These are phyloP conservation scores for Bromus sterilis DNA, from an alignment of 176 grass and related monocot genomes.

Conservation along the genomic window DNA sequence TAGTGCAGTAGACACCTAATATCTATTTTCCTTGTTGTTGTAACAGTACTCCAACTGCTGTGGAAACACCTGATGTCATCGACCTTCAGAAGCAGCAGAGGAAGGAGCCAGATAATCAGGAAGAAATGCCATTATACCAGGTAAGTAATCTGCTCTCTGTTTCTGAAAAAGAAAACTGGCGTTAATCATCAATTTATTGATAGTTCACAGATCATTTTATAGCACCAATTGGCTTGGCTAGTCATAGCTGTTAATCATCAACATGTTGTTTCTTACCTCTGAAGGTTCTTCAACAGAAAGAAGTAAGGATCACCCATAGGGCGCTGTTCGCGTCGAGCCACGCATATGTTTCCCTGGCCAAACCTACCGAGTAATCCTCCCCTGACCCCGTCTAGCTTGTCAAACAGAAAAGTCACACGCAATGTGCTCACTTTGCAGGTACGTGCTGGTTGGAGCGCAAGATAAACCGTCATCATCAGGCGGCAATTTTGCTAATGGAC, in stretches of 20 bases:
- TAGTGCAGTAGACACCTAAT: background rate
- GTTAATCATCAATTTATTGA: background rate
- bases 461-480: background rate
- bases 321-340: too few species aligned
- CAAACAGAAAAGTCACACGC: background rate
- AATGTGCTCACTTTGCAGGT: conserved; percentile 29
- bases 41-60: conserved; percentile 57
- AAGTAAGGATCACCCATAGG: too few species aligned
- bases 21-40: background rate
- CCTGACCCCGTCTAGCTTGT: too few species aligned
- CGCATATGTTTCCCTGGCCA: too few species aligned
- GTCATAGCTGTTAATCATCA: background rate
- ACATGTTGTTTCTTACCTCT: background rate
- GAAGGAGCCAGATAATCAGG: conserved; percentile 71
- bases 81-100: conserved; percentile 73
- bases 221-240: background rate
- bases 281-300: too few species aligned
- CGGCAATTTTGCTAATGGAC: conserved; percentile 70
- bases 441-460: conserved; percentile 1
- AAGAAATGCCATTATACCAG: conserved; percentile 24
- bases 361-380: too few species aligned
- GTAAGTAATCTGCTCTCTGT: too few species aligned
- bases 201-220: background rate
- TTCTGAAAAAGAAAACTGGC: too few species aligned
- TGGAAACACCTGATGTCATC: conserved; percentile 80